Evolutionary conservation across 345 rosid species (phyloP).

Genomic region (Bruguiera gymnorhiza): DNA sequence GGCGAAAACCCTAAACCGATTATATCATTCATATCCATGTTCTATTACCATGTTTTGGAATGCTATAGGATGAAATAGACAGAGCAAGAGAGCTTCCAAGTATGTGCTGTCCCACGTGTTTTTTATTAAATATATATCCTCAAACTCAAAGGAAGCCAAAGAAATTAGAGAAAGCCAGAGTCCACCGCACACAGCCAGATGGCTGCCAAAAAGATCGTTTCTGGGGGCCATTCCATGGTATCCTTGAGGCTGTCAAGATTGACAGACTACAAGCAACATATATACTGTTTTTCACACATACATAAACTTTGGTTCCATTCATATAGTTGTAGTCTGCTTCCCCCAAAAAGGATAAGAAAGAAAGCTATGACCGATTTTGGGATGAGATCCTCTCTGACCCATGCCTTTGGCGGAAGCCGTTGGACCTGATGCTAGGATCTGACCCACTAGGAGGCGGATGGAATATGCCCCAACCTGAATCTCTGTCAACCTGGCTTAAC

Average conservation of each 20-base stretch:
- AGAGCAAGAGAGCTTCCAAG: neutral
- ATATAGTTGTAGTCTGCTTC: conserved; percentile 35
- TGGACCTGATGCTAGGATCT: conserved; percentile 28
- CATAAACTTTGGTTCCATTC: conserved; percentile 41
- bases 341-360: conserved; percentile 24
- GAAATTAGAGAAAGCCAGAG: conserved; percentile 39
- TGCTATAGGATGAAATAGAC: neutral
- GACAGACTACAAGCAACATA: conserved; percentile 46
- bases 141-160: conserved; percentile 31
- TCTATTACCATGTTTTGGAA: no score
- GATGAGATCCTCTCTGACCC: conserved; percentile 63
- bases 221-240: conserved; percentile 39
- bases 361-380: conserved; percentile 47
- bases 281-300: conserved; percentile 56
- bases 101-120: conserved; percentile 3
- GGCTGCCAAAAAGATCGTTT: conserved; percentile 34
- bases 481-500: conserved; percentile 44
- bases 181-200: conserved; percentile 38
- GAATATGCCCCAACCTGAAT: conserved; percentile 33
- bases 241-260: conserved; percentile 21
- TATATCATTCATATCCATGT: no score
- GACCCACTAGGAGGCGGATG: conserved; percentile 24
- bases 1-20: no score
- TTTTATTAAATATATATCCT: conserved; percentile 35
- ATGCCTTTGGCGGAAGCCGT: conserved; percentile 32